Evolutionary conservation across 805 yeast species (phyloP).

Genomic region (Myxozyma mucilagina): DNA sequence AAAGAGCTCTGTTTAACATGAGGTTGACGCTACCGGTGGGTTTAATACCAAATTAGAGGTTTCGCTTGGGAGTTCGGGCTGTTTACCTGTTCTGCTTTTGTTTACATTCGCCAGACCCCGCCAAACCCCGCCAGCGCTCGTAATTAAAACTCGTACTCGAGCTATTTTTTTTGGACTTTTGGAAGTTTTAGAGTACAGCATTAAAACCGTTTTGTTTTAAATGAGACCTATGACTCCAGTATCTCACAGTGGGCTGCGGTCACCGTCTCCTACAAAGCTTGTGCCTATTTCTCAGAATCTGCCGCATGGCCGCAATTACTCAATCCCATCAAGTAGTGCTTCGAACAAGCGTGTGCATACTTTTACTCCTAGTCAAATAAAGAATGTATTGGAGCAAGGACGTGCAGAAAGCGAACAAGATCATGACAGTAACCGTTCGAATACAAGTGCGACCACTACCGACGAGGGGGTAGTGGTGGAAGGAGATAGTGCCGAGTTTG

Average conservation of each 20-base stretch:
- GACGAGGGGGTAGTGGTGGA: constrained; percentile 11
- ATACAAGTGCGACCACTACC: neutral
- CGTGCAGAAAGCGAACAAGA: constrained; percentile 3
- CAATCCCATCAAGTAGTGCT: neutral
- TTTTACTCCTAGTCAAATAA: constrained; percentile 26
- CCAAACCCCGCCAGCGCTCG: neutral
- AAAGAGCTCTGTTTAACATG: no score
- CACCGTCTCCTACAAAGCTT: constrained; percentile 21
- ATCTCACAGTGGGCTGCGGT: neutral
- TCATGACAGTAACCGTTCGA: neutral
- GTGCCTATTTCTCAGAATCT: constrained; percentile 23
- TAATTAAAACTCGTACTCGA: neutral
- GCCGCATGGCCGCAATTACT: constrained; percentile 17
- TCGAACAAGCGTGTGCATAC: constrained; percentile 21
- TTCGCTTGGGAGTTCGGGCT: no score
- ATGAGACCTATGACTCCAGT: constrained; percentile 4
- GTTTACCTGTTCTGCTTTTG: no score
- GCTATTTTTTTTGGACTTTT: neutral
- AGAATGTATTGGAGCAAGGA: constrained; percentile 8
- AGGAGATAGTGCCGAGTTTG: constrained; percentile 36
- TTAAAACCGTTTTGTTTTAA: neutral
- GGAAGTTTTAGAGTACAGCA: neutral
- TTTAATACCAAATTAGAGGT: no score
- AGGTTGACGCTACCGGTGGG: no score
- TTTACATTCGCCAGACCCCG: no score